Evolutionary conservation across 441 rosid species (phyloP).

Genomic region (Bocquillonia castaneifolia): DNA sequence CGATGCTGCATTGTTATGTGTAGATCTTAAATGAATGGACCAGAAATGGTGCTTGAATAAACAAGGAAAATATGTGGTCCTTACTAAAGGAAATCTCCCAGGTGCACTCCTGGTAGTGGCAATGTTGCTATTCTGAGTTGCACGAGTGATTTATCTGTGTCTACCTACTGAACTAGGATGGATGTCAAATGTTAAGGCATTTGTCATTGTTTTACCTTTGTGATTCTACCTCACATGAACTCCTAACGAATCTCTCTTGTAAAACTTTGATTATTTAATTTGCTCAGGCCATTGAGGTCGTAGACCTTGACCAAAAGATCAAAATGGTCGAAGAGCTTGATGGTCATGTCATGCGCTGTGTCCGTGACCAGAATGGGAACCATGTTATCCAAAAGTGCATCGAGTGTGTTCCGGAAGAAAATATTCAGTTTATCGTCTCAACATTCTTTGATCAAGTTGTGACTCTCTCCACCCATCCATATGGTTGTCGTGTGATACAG

Average conservation of each 20-base stretch:
- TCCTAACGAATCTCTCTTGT: neutral
- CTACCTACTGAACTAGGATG: neutral
- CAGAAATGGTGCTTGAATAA: too few species aligned
- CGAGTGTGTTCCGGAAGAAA: constrained; percentile 66
- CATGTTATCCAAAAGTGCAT: constrained; percentile 86
- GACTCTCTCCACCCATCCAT: constrained; percentile 67
- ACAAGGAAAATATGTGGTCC: too few species aligned
- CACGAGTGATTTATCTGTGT: too few species aligned
- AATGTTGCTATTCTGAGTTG: too few species aligned
- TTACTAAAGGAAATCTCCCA: too few species aligned
- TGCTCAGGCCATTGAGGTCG: constrained; percentile 74
- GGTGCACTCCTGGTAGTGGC: too few species aligned
- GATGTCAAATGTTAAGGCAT: neutral
- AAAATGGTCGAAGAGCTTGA: constrained; percentile 75
- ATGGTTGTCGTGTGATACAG: constrained; percentile 85
- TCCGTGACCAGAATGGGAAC: constrained; percentile 84
- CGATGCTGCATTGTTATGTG: too few species aligned
- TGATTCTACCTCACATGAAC: neutral
- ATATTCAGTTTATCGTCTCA: constrained; percentile 55
- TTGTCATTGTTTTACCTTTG: too few species aligned
- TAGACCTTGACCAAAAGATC: constrained; percentile 62
- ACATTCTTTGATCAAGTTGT: constrained; percentile 79
- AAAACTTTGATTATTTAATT: constrained; percentile 7
- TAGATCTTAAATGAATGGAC: too few species aligned
- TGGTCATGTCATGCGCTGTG: constrained; percentile 69